phyloP scores from a whole-genome alignment of 2,329 filamentous ascomycete genomes.

The Sclerotinia trifoliorum region DNA sequence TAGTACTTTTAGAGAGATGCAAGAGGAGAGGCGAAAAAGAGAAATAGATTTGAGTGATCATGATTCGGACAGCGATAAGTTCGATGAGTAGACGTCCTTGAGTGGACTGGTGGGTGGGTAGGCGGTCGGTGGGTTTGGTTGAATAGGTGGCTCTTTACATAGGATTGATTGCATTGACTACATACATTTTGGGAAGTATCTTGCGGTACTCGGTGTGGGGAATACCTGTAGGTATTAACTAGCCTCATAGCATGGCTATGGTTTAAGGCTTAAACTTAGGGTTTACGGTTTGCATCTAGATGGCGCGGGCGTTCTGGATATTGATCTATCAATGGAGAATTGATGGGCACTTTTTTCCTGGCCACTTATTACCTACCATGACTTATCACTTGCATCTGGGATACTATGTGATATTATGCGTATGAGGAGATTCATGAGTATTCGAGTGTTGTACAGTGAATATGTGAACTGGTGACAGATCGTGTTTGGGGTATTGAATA shows the following conservation, averaged over 20 bases:
- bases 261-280: not conserved
- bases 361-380: not conserved
- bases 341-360: not conserved
- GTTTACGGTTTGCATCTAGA: conserved; percentile 10
- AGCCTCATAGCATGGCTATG: not conserved
- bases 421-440: not conserved
- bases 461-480: too few relatives aligned
- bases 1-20: conserved; percentile 92
- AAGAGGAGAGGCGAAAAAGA: conserved; percentile 71
- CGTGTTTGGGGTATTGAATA: too few relatives aligned
- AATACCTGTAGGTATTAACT: not conserved
- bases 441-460: too few relatives aligned
- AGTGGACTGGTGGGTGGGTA: not conserved
- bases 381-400: not conserved
- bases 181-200: not conserved
- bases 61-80: conserved; percentile 47
- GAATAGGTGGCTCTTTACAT: not conserved
- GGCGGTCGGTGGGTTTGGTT: too few relatives aligned
- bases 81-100: conserved; percentile 37
- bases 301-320: conserved; percentile 9
- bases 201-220: not conserved
- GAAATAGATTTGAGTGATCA: conserved; percentile 41
- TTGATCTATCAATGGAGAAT: not conserved
- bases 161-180: not conserved
- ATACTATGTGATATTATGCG: not conserved